Conservation (phyloP, 2,329 filamentous ascomycete genomes). For the Neofusicoccum sp. region DNA sequence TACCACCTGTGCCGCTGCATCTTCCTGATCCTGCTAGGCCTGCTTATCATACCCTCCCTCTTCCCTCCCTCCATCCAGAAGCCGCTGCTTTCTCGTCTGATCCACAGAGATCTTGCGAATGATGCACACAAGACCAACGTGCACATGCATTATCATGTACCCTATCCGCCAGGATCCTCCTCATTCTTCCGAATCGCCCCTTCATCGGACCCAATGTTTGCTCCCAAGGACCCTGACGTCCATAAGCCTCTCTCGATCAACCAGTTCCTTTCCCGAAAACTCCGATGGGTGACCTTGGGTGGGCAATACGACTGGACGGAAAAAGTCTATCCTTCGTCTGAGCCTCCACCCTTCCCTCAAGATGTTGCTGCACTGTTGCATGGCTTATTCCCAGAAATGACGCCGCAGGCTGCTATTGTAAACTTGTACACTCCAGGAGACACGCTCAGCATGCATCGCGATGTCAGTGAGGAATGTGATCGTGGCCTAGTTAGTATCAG, state of each 20-base stretch:
- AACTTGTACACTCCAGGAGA: slow-evolving; percentile 91
- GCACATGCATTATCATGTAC: slow-evolving; percentile 74
- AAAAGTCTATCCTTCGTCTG: slow-evolving; percentile 71
- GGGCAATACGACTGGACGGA: slow-evolving; percentile 96
- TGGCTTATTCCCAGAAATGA: slow-evolving; percentile 70
- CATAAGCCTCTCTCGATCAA: slow-evolving; percentile 71
- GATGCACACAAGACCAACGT: slow-evolving; percentile 81
- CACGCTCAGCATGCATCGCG: slow-evolving; percentile 87
- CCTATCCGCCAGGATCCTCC: slow-evolving; percentile 51
- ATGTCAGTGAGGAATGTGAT: slow-evolving; percentile 83
- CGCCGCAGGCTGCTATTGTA: slow-evolving; percentile 85
- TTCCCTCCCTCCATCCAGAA: slow-evolving; percentile 69
- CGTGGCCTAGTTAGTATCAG: slow-evolving; percentile 80
- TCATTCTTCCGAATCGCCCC: slow-evolving; percentile 51
- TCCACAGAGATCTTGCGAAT: slow-evolving; percentile 75
- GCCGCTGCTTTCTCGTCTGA: slow-evolving; percentile 66
- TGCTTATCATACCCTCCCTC: slow-evolving; percentile 73
- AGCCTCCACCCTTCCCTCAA: slow-evolving; percentile 68
- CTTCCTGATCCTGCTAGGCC: slow-evolving; percentile 53
- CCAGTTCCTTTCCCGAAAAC: slow-evolving; percentile 71
- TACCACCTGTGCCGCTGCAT: not conserved
- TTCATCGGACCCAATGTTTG: slow-evolving; percentile 21
- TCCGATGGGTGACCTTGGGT: slow-evolving; percentile 92
- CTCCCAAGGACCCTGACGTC: slow-evolving; percentile 67
- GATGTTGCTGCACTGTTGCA: slow-evolving; percentile 70